Conservation (phyloP, 2,329 filamentous ascomycete species). For the Diaporthe amygdali region DNA sequence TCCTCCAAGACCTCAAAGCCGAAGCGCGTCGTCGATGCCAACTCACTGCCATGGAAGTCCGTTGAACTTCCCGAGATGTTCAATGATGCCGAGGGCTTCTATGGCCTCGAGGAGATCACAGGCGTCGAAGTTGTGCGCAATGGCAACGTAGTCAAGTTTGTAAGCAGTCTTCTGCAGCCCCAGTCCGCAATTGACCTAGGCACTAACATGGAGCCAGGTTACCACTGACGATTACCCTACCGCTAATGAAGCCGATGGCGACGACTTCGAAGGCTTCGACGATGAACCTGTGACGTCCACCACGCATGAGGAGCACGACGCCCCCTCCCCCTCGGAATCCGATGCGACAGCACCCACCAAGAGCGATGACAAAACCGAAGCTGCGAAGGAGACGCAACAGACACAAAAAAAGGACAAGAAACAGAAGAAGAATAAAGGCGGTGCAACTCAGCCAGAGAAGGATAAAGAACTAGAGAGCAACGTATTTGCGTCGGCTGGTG, state of each 20-base stretch:
- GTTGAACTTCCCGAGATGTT: constrained; percentile 76
- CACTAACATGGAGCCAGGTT: constrained; percentile 1
- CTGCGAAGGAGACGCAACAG: constrained; percentile 29
- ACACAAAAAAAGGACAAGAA: constrained; percentile 36
- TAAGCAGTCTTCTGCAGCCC: constrained; percentile 36
- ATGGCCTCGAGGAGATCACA: constrained; percentile 88
- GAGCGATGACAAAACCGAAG: constrained; percentile 26
- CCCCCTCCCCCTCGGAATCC: constrained; percentile 21
- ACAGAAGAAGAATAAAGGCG: constrained; percentile 32
- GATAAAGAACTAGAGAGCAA: constrained; percentile 47
- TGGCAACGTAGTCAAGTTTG: constrained; percentile 63
- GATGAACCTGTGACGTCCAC: constrained; percentile 29
- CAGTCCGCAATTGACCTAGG: neutral
- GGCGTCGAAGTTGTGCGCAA: constrained; percentile 83
- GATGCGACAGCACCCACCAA: constrained; percentile 20
- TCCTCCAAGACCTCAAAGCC: constrained; percentile 31
- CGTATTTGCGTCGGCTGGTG: constrained; percentile 61
- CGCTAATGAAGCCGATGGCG: constrained; percentile 30
- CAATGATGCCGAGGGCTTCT: constrained; percentile 93
- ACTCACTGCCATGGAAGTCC: constrained; percentile 61
- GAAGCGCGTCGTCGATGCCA: constrained; percentile 49
- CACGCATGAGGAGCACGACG: constrained; percentile 26
- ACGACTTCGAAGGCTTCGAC: constrained; percentile 40
- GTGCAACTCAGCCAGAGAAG: constrained; percentile 15
- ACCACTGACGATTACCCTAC: neutral